Base-by-base conservation (phyloP, 352 stramenopile species). In the Aphanomyces astaci region DNA sequence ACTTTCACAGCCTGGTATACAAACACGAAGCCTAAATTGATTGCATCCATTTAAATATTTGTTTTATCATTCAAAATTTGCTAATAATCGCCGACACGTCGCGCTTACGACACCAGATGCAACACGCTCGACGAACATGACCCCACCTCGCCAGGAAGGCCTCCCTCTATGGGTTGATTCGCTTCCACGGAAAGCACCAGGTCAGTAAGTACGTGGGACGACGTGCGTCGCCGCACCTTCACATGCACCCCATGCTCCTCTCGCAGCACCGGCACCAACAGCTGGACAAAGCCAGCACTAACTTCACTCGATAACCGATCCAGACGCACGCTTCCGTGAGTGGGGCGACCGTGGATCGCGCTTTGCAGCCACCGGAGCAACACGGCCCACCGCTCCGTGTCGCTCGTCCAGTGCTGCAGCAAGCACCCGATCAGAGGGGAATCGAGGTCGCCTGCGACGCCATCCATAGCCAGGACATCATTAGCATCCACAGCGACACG, bases 301-400 rank as follows among this genome's bases (percentile, higher is more conserved):
- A 89, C 73, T 49, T 88, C 80, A 39, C 77, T 86, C 27, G 70
- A 76, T 46, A 89, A 71, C 9, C 75, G 75, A 19, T 78, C 31
- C 25, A 89, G 36, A 15, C 78, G 78, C 54, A 89, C 49, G 11
- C 75, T 73, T 7, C 71, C 76, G 1, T 76, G 64, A 39, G 76
- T 75, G 15, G 77, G 76, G 3, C 75, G 84, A 39, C 77, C 78
- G 59, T 79, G 77, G 39, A 88, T 80, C 22, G 77, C 77, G 66
- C 82, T 73, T 73, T 89, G 81, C 48, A 89, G 55, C 79, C 79
- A 89, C 63, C 86, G 80, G 0, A 79, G 81, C 31, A 89, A 70
- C 36, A 48, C 66, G 73, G 81, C 83, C 52, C 79, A 68, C 66
- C 87, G 81, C 10, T 71, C 74, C 59, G 86, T 88, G 71, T 89